Conservation (phyloP, 768 basidiomycete genomes). For the Suillus sp. region DNA sequence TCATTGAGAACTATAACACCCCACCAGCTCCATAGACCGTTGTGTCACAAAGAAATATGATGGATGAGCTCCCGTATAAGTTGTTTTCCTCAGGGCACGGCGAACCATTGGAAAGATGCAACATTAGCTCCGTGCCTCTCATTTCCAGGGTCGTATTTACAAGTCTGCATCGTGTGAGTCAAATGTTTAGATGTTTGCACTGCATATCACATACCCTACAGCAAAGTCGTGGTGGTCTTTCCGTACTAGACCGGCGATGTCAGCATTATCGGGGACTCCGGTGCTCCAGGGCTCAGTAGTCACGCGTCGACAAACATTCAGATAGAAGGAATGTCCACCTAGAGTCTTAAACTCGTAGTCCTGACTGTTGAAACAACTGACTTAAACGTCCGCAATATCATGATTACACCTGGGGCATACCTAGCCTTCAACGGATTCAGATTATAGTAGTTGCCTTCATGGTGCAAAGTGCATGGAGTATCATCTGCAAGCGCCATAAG, state of each 20-base stretch:
- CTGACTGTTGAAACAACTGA: conserved; percentile 45
- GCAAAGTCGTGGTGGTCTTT: conserved; percentile 68
- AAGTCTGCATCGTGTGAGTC: conserved; percentile 19
- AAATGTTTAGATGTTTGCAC: background rate
- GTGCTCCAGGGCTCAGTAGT: conserved; percentile 59
- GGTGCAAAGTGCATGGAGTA: conserved; percentile 60
- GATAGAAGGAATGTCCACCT: conserved; percentile 46
- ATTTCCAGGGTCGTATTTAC: conserved; percentile 65
- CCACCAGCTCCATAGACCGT: conserved; percentile 57
- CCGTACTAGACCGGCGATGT: conserved; percentile 65
- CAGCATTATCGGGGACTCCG: conserved; percentile 49
- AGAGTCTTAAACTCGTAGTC: conserved; percentile 61
- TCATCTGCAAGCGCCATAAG: conserved; percentile 39
- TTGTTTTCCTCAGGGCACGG: conserved; percentile 49
- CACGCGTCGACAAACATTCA: conserved; percentile 68
- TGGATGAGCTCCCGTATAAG: conserved; percentile 60
- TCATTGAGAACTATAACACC: background rate
- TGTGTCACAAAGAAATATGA: conserved; percentile 79
- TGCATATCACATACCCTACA: conserved; percentile 54
- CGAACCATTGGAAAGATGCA: conserved; percentile 66
- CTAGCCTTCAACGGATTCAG: conserved; percentile 60
- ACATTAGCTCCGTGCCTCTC: conserved; percentile 51
- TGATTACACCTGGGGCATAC: conserved; percentile 38
- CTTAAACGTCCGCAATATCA: background rate
- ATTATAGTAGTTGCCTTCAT: conserved; percentile 63